Base-by-base conservation (phyloP, 2,329 filamentous ascomycete species). In the Tolypocladium ovalisporum region DNA sequence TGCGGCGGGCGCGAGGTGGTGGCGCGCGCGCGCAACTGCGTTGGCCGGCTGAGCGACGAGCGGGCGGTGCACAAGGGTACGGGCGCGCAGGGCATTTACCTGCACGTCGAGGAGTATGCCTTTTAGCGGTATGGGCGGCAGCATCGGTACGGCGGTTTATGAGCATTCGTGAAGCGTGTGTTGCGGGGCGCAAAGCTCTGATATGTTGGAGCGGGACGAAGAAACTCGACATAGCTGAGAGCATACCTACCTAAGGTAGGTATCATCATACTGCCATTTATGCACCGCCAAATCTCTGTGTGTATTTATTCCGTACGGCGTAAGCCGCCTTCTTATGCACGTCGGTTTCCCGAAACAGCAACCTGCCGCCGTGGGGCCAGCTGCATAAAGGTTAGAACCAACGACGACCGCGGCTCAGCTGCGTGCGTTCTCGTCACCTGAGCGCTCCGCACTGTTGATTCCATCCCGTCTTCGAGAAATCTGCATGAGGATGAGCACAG, bases 11-110 rank as follows among this genome's bases (percentile, higher is more conserved):
- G 75, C 54, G 78, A 78, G 52, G 69, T 85, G 29, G 80, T 82
- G 1, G 73, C 79, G 2, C 70, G 70, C 52, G 77, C 80, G 17
- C 73, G 83, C 57, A 85, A 82, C 61, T 78, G 74, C 57, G 81
- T 85, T 3, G 77, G 79, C 2, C 70, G 69, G 35, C 60, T 85
- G 59, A 83, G 80, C 56, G 82, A 86, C 62, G 82, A 85, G 69
- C 71, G 83, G 44, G 83, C 79, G 0, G 82, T 85, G 27, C 83
- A 85, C 64, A 86, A 86, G 66, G 83, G 83, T 6, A 85, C 81
- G 0, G 82, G 81, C 1, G 82, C 83, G 0, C 83, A 86, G 65
- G 83, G 83, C 0, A 85, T 86, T 44, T 77, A 79, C 64, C 64
- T 85, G 57, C 77, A 83, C 65, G 81, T 80, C 1, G 83, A 85